Conservation (phyloP, 2,329 filamentous ascomycete genomes). For the Calonectria hongkongensis region DNA sequence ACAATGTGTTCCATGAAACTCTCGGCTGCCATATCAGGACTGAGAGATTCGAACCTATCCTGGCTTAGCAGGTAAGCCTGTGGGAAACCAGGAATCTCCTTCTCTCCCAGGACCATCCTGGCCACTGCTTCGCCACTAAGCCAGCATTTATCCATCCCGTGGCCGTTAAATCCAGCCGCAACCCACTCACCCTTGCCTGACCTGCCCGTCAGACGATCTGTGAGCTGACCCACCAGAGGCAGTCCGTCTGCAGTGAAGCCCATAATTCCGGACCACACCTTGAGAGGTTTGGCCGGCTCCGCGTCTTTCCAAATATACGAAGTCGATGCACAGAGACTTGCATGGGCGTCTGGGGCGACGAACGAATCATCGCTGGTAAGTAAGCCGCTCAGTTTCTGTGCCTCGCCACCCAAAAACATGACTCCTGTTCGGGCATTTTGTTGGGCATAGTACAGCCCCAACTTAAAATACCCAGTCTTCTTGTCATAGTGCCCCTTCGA, state of each 20-base stretch:
- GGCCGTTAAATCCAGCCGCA: slow-evolving; percentile 68
- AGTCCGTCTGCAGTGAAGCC: slow-evolving; percentile 66
- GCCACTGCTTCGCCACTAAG: slow-evolving; percentile 65
- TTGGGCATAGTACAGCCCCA: slow-evolving; percentile 52
- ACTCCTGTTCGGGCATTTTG: slow-evolving; percentile 59
- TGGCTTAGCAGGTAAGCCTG: slow-evolving; percentile 41
- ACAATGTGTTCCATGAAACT: slow-evolving; percentile 47
- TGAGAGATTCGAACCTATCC: slow-evolving; percentile 34
- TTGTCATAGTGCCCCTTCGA: slow-evolving; percentile 67
- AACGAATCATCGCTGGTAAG: slow-evolving; percentile 66
- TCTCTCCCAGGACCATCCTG: slow-evolving; percentile 52
- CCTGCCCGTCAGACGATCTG: slow-evolving; percentile 53
- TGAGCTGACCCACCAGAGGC: slow-evolving; percentile 68
- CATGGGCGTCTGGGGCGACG: slow-evolving; percentile 58
- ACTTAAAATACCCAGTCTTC: slow-evolving; percentile 63
- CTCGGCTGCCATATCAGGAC: slow-evolving; percentile 38
- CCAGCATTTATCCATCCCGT: slow-evolving; percentile 72
- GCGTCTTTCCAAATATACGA: slow-evolving; percentile 57
- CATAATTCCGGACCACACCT: slow-evolving; percentile 69
- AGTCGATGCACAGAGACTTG: slow-evolving; percentile 61
- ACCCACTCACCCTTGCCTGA: slow-evolving; percentile 64
- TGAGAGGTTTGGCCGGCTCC: slow-evolving; percentile 49
- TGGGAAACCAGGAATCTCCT: slow-evolving; percentile 46
- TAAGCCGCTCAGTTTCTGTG: slow-evolving; percentile 61
- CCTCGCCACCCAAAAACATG: slow-evolving; percentile 72